Evolutionary conservation across 1,139 yeast genomes (phyloP).

Genomic region (Trichomonascaceae sp.): DNA sequence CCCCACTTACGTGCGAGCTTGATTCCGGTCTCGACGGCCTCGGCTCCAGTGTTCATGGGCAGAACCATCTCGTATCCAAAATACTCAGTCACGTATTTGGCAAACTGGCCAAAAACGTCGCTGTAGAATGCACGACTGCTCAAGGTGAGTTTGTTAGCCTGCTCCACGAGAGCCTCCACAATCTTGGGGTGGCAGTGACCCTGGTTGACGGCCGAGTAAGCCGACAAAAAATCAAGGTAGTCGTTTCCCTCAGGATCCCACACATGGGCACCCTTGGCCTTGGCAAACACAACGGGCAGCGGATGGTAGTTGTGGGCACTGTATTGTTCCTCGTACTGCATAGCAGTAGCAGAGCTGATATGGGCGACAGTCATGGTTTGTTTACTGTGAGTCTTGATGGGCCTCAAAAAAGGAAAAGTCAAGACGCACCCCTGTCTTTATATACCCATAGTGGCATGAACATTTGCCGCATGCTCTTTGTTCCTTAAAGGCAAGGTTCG

Average conservation of each 20-base stretch:
- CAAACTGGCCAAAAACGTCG: constrained; percentile 76
- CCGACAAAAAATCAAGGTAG: constrained; percentile 69
- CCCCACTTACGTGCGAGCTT: constrained; percentile 98
- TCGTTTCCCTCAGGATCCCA: constrained; percentile 90
- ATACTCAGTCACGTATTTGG: constrained; percentile 78
- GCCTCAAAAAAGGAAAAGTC: no score
- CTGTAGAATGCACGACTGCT: constrained; percentile 90
- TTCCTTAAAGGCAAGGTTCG: neutral
- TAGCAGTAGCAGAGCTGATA: constrained; percentile 54
- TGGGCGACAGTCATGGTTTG: constrained; percentile 3
- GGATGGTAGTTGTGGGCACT: constrained; percentile 98
- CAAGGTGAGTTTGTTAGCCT: constrained; percentile 71
- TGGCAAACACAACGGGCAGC: constrained; percentile 81
- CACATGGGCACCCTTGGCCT: constrained; percentile 82
- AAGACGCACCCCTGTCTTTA: neutral
- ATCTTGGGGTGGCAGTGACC: constrained; percentile 98
- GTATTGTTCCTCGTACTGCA: constrained; percentile 58
- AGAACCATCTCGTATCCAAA: constrained; percentile 85
- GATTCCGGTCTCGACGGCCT: constrained; percentile 92
- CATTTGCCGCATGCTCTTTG: neutral
- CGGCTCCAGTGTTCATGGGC: constrained; percentile 99
- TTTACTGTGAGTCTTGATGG: no score
- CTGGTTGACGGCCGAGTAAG: constrained; percentile 95
- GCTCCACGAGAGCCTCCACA: constrained; percentile 71
- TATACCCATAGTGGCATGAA: neutral